phyloP scores from a whole-genome alignment of 768 basidiomycete species.

The Boletus rufocinnamomeus region DNA sequence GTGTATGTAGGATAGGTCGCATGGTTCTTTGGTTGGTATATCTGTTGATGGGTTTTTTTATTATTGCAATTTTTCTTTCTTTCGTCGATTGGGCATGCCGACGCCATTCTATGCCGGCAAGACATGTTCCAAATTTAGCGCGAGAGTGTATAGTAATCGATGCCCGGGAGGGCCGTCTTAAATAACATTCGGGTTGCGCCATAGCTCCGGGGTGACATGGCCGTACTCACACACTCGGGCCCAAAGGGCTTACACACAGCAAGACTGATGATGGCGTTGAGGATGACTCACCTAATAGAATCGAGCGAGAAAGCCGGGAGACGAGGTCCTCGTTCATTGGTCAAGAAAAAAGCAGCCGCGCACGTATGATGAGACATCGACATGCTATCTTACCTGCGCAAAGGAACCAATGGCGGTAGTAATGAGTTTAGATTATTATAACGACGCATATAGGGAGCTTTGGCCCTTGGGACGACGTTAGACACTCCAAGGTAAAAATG shows the following conservation, averaged over 20 bases:
- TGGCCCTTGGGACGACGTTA: neutral
- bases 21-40: too few species aligned
- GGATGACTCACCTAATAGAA: neutral
- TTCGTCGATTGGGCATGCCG: too few species aligned
- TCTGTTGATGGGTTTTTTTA: too few species aligned
- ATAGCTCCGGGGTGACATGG: neutral
- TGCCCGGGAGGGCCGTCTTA: neutral
- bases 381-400: neutral
- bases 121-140: neutral
- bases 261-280: neutral
- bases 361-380: neutral
- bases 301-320: neutral
- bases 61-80: too few species aligned
- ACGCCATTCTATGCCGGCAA: too few species aligned
- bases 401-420: neutral
- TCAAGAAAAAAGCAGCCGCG: too few species aligned
- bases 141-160: neutral
- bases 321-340: neutral
- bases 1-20: neutral
- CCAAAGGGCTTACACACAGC: too few species aligned
- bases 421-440: neutral
- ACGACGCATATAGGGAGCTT: neutral
- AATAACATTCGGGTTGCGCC: neutral
- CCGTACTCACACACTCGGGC: too few species aligned
- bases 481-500: neutral